Evolutionary conservation across 371 early-diverging fungal species (phyloP).

Genomic region (Chytridium lagenaria): DNA sequence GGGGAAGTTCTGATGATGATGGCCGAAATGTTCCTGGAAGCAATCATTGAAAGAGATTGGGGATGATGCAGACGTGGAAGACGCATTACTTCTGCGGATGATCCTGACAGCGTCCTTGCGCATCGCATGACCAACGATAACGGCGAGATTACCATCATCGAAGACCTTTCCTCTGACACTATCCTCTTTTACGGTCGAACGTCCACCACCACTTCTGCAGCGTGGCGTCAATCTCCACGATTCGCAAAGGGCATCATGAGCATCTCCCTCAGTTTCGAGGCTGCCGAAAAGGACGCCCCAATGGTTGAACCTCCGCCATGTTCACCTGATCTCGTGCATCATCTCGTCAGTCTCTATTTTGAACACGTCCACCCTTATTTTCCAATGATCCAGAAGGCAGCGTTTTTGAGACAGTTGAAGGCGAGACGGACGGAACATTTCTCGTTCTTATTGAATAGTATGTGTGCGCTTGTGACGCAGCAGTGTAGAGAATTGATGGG

Average conservation of each 20-base stretch:
- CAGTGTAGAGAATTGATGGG: conserved; percentile 39
- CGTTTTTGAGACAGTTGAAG: conserved; percentile 54
- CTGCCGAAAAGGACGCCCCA: conserved; percentile 27
- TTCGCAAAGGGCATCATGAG: conserved; percentile 50
- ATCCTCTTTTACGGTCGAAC: conserved; percentile 50
- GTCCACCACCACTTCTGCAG: conserved; percentile 38
- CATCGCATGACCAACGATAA: conserved; percentile 30
- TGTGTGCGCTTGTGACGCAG: conserved; percentile 50
- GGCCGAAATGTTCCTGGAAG: no score
- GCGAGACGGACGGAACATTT: conserved; percentile 51
- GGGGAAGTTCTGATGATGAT: background rate
- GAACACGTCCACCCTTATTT: conserved; percentile 60
- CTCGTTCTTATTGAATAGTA: conserved; percentile 44
- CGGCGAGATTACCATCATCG: conserved; percentile 41
- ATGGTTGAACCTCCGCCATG: conserved; percentile 43
- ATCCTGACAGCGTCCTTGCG: background rate
- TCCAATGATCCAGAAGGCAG: conserved; percentile 55
- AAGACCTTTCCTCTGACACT: conserved; percentile 46
- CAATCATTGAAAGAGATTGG: background rate
- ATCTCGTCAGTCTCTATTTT: conserved; percentile 62
- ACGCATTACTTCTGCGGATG: background rate
- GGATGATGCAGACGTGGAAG: background rate
- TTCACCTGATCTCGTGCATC: conserved; percentile 46
- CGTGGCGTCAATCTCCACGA: conserved; percentile 43
- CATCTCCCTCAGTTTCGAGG: conserved; percentile 46